Percentiles rank a stretch among this genome's conserved stretches.
These are phyloP conservation scores for Colletotrichum tropicicola DNA, from an alignment of 2,329 filamentous ascomycete species.

Conservation along the genomic window DNA sequence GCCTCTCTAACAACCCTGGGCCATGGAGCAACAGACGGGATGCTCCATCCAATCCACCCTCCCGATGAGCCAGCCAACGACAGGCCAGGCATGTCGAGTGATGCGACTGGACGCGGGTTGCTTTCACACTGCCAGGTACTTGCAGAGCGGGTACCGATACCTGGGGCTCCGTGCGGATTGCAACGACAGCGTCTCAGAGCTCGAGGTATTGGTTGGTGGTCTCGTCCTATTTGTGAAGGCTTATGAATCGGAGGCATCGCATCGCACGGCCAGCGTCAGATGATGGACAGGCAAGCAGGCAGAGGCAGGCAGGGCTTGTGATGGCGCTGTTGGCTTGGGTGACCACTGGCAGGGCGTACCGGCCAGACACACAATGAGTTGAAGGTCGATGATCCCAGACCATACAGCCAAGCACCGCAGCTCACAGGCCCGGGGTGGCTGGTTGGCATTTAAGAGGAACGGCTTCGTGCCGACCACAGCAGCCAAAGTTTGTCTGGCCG, in stretches of 20 bases:
- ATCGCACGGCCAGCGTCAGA: neutral
- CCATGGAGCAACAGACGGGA: conserved; percentile 17
- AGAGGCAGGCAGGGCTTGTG: neutral
- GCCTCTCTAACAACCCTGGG: conserved; percentile 25
- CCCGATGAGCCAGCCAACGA: conserved; percentile 24
- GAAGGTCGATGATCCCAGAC: neutral
- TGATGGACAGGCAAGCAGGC: neutral
- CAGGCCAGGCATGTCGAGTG: conserved; percentile 16
- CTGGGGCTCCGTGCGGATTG: conserved; percentile 18
- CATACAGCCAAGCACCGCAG: neutral
- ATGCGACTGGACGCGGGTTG: conserved; percentile 20
- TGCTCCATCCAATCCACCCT: conserved; percentile 28
- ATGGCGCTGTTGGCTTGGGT: neutral
- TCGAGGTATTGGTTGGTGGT: neutral
- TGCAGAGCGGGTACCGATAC: neutral
- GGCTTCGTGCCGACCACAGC: conserved; percentile 10
- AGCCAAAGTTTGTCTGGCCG: conserved; percentile 16
- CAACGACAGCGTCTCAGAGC: neutral
- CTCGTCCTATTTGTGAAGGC: neutral
- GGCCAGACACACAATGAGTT: neutral
- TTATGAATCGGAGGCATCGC: neutral
- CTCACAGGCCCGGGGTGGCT: conserved; percentile 14
- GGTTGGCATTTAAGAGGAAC: conserved; percentile 4
- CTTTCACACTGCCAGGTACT: neutral
- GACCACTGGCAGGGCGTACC: neutral